Evolutionary conservation across 805 yeast species (phyloP), one percentile per base, ranked within the genome.

Genomic region (Teunomyces atbi): DNA sequence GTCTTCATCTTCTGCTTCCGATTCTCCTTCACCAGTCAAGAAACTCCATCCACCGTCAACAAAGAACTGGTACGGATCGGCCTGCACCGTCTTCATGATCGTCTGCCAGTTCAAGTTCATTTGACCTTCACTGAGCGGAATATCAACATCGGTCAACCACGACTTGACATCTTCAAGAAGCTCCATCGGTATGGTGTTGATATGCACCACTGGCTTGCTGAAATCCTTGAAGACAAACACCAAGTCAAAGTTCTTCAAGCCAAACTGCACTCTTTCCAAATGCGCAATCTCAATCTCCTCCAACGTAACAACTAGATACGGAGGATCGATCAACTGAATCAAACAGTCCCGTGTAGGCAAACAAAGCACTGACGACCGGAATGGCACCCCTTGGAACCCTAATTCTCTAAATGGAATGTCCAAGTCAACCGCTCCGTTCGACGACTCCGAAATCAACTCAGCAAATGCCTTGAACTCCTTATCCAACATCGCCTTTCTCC

Each of bases 311-410:
- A 92, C 98, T 64, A 91, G 72, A 62, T 91, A 94, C 42, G 99
- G 99, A 4, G 97, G 92, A 61, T 94, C 99, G 50, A 90, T 80
- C 52, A 94, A 77, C 71, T 92, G 98, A 41, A 94, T 86, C 58
- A 94, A 77, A 76, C 98, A 94, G 65, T 94, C 98, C 61, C 98
- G 84, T 0, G 98, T 91, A 42, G 99, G 99, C 82, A 92, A 87
- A 77, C 96, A 85, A 59, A 85, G 83, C 13, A 94, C 97, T 12
- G 96, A 86, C 6, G 97, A 88, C 61, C 98, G 80, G 66, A 85
- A 87, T 33, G 99, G 98, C 21, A 94, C 99, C 79, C 99, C 99
- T 55, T 83, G 88, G 79, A 94, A 94, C 23, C 98, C 99, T 46
- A 94, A 78, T 62, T 94, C 98, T 62, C 97, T 82, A 73, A 94